A percentile compares a stretch with the other conserved stretches of the same genome.
Conservation (phyloP, 345 rosid species). For the Triadica sebifera region DNA sequence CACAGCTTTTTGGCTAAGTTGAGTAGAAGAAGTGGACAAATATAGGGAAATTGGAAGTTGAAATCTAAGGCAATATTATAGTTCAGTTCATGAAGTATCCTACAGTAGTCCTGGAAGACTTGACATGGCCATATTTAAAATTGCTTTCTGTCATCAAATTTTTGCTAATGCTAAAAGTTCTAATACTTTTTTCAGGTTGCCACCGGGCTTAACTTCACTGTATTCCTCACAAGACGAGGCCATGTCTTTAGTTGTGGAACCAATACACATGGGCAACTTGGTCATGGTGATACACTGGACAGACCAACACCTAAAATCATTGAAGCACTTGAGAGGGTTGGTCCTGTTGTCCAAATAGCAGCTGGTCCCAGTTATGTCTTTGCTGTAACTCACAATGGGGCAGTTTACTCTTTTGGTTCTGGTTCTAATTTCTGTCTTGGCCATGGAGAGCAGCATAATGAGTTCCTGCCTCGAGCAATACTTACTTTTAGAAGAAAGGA, state of each 20-base stretch:
- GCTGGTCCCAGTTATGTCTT: slow-evolving; percentile 88
- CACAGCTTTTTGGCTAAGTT: not conserved
- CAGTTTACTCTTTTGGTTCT: slow-evolving; percentile 84
- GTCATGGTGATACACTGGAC: slow-evolving; percentile 85
- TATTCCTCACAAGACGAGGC: slow-evolving; percentile 79
- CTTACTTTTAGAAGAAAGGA: slow-evolving; percentile 72
- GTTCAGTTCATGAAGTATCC: not conserved
- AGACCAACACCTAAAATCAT: slow-evolving; percentile 70
- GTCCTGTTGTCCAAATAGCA: slow-evolving; percentile 75
- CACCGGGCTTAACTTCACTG: slow-evolving; percentile 85
- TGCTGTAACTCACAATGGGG: slow-evolving; percentile 63
- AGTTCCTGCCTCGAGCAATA: slow-evolving; percentile 68
- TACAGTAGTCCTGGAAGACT: not conserved
- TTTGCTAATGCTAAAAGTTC: not conserved
- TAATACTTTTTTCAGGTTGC: slow-evolving; percentile 63
- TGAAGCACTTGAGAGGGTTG: slow-evolving; percentile 47
- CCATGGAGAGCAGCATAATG: slow-evolving; percentile 93
- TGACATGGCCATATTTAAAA: not conserved
- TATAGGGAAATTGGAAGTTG: not conserved
- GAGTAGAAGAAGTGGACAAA: not conserved
- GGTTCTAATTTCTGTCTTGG: slow-evolving; percentile 93
- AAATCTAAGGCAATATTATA: not conserved
- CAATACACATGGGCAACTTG: slow-evolving; percentile 84
- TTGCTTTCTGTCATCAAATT: too few relatives aligned
- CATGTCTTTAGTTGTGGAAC: slow-evolving; percentile 72